Base-by-base conservation (phyloP, 805 yeast genomes). In the Zygoascus bituminiphila region DNA sequence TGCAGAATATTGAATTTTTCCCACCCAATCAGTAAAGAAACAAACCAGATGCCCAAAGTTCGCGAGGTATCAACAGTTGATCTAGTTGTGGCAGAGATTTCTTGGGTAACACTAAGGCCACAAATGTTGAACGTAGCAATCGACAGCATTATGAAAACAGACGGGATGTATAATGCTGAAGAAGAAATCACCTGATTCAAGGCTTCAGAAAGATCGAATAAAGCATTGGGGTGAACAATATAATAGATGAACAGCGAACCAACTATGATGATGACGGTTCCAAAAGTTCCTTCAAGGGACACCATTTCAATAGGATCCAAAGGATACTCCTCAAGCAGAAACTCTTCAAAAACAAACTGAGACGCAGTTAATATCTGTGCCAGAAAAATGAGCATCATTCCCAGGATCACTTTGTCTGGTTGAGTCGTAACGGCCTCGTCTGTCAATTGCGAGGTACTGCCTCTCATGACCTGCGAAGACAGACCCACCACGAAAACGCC, bases 271-370 rank as follows among this genome's bases (percentile, higher is more conserved):
- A 77, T 61, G 0, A 64, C 26, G 1, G 74, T 63, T 2, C 94
- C 94, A 59, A 75, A 84, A 22, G 77, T 65, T 2, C 94, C 94
- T 64, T 85, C 93, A 53, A 72, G 79, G 36, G 84, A 88, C 15
- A 85, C 93, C 50, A 84, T 68, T 51, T 73, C 71, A 53, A 82
- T 60, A 2, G 93, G 89, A 4, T 72, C 72, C 39, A 84, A 69
- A 12, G 76, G 69, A 55, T 76, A 70, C 49, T 67, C 69, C 22
- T 70, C 63, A 51, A 85, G 65, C 42, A 85, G 72, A 56, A 79
- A 80, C 59, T 85, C 94, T 60, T 85, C 94, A 36, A 79, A 71
- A 2, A 85, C 93, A 62, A 84, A 85, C 61, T 85, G 94, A 14
- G 80, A 65, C 0, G 93, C 93, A 45, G 82, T 79, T 53, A 82